Base-by-base conservation (phyloP, 441 rosid species). In the Erysimum cheiri region DNA sequence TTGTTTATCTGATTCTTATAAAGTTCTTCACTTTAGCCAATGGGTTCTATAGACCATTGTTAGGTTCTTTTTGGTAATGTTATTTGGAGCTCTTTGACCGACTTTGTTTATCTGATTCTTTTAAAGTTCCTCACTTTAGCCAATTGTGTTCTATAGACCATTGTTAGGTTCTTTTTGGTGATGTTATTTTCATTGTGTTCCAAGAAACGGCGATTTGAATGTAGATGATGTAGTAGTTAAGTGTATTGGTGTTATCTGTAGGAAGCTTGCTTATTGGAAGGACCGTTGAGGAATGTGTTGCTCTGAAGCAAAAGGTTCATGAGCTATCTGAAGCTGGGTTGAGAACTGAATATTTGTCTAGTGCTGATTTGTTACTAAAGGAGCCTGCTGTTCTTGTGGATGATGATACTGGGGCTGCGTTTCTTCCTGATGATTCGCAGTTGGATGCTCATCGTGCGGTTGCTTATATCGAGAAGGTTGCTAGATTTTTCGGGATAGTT, bases 231-330 rank as follows among this genome's bases (percentile, higher is more conserved):
- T 46, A 37, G 35, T 22, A n/a, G n/a, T n/a, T 22, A 22, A 22
- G 24, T 0, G 24, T 59, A 22, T 72, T 13, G 8, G 72, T 59
- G 31, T 37, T 4, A 24, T 43, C 22, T 70, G 24, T 71, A 92
- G 97, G 97, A 62, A 89, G 96, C 78, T 71, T 93, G 84, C 67
- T 93, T 15, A 81, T 93, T 68, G 93, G 96, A 17, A 83, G 69
- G 74, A 84, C 85, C 13, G 70, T 77, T 62, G 76, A 85, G 63
- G 93, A 91, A 72, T 77, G 84, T 26, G 73, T 64, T 75, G 74
- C 65, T 70, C 80, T 91, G 74, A 80, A 83, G 49, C 80, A 52
- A 71, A 88, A 70, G 79, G 98, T 87, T 70, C 70, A 80, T 66
- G 83, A 75, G 74, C 78, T 89, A n/a, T 74, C 83, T 74, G 85